Base-by-base conservation (phyloP, 306 rosid genomes). In the Inga laurina region DNA sequence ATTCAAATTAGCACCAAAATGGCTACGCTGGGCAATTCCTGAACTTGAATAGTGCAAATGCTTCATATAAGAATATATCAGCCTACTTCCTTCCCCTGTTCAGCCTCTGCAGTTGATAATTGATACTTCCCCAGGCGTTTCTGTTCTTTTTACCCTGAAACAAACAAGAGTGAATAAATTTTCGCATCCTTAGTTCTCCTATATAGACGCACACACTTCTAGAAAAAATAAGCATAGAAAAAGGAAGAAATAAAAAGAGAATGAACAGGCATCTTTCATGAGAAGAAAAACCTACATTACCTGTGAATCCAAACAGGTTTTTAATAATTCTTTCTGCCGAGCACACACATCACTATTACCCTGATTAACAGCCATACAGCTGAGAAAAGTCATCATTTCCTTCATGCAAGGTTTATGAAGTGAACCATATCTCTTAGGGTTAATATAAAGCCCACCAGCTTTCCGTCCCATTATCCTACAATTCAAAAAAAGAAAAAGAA, bases 81-180 rank as follows among this genome's bases (percentile, higher is more conserved):
- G 73, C 77, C 86, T 92, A 94, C 86, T 92, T 92, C 86, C 92
- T 89, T 89, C 97, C 97, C 81, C 89, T 88, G 83, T 41, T 90
- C 66, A 95, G 94, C 95, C 97, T 95, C 90, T 92, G 97, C 88
- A 93, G 79, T 74, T 95, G 97, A 83, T 92, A 93, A 85, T 93
- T 95, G 86, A 95, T 72, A 85, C 93, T 92, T 80, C 98, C 97
- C 97, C 89, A 85, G 48, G 92, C 84, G 83, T 86, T 92, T 81
- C 86, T 87, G 83, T 88, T 93, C 77, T 85, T 88, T 68, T 77
- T 89, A 61, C 91, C 77, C 98, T 95, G 97, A 81, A 81, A 76
- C 72, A 82, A 51, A 82, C 76, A 27, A 27, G 65, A 48, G 84
- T 37, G 48, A 62, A 52, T 45, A 5, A 61, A 4, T 65, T 22